These are phyloP conservation scores for Chimonanthus praecox DNA, from an alignment of 164 flowering plant species.

Conservation along the genomic window DNA sequence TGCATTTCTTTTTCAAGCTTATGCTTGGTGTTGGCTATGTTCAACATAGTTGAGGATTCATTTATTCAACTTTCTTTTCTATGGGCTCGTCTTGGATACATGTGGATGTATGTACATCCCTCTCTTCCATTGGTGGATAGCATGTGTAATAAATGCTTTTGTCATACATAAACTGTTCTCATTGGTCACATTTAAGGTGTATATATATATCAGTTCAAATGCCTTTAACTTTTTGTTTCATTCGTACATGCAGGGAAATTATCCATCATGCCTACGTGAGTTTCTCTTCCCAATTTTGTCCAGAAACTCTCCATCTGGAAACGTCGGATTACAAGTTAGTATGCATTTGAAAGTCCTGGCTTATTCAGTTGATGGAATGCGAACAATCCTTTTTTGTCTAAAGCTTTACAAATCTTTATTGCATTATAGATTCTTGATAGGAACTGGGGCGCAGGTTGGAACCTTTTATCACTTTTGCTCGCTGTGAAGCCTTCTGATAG, in stretches of 20 bases:
- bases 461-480: slow-evolving; percentile 76
- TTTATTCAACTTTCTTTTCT: background rate
- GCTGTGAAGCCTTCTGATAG: slow-evolving; percentile 71
- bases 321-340: slow-evolving; percentile 76
- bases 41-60: background rate
- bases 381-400: background rate
- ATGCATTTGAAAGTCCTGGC: background rate
- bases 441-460: slow-evolving; percentile 99
- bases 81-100: background rate
- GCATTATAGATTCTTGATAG: slow-evolving; percentile 85
- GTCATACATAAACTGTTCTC: too few relatives aligned
- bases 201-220: background rate
- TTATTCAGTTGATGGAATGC: background rate
- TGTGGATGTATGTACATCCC: background rate
- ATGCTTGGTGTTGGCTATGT: too few relatives aligned
- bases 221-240: slow-evolving; percentile 11
- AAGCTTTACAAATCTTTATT: background rate
- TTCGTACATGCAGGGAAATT: slow-evolving; percentile 62
- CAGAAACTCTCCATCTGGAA: slow-evolving; percentile 62
- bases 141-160: too few relatives aligned
- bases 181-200: too few relatives aligned
- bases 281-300: slow-evolving; percentile 56
- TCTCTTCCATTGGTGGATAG: too few relatives aligned
- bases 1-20: too few relatives aligned
- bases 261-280: slow-evolving; percentile 94